Conservation (phyloP, 257 asterid species). For the Handroanthus guayacan region DNA sequence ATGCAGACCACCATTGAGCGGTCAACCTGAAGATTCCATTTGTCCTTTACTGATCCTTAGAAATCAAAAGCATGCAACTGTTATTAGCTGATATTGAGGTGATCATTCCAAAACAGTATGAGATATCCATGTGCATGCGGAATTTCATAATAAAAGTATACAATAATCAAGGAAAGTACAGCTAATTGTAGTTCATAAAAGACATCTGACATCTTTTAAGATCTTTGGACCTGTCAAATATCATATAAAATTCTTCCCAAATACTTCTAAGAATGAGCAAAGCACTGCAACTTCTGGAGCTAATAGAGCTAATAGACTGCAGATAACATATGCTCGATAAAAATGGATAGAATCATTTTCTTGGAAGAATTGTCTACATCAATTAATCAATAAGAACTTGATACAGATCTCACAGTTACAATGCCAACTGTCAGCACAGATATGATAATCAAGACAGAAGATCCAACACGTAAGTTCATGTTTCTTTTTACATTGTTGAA, state of each 20-base stretch:
- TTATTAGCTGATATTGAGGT: not conserved
- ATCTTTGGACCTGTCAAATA: conserved; percentile 28
- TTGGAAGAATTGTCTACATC: conserved; percentile 43
- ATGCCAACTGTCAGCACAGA: conserved; percentile 41
- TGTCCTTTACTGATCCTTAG: too few relatives aligned
- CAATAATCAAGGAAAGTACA: not conserved
- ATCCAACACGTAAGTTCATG: conserved; percentile 45
- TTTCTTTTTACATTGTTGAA: conserved; percentile 51
- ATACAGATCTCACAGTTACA: conserved; percentile 50
- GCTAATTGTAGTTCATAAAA: not conserved
- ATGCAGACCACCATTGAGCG: not conserved
- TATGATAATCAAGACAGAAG: conserved; percentile 35
- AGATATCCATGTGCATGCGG: not conserved
- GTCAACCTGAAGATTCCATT: too few relatives aligned
- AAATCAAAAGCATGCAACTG: not conserved
- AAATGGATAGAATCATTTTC: not conserved
- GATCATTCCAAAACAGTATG: not conserved
- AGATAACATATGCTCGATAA: conserved; percentile 11
- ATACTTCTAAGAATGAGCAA: conserved; percentile 24
- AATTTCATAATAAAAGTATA: conserved; percentile 6
- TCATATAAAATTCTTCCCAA: conserved; percentile 23
- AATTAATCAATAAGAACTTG: conserved; percentile 37
- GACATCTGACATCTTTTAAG: conserved; percentile 17
- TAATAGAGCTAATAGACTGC: conserved; percentile 22
- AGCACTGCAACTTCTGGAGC: conserved; percentile 17